These are phyloP conservation scores for Acacia confusa DNA, from an alignment of 306 rosid genomes.

Conservation along the genomic window DNA sequence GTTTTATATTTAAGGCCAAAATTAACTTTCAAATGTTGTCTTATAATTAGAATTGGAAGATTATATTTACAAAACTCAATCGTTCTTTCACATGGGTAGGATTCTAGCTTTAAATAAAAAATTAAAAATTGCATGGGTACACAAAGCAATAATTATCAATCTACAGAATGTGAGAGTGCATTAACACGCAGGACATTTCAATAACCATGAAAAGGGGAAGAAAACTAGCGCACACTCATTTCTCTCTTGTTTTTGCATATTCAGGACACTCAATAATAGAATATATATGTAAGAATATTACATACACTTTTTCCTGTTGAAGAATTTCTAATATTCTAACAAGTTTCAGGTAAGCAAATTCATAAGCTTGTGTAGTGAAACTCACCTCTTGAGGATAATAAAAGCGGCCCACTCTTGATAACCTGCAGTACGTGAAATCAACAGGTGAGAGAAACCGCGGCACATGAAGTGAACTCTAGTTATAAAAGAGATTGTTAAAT, in stretches of 20 bases:
- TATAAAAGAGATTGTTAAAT: not conserved
- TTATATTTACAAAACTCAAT: too few species aligned
- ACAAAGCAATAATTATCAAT: too few species aligned
- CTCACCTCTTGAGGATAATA: slow-evolving; percentile 93
- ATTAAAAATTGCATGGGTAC: too few species aligned
- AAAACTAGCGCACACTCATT: too few species aligned
- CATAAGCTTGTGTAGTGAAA: slow-evolving; percentile 19
- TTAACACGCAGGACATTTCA: too few species aligned
- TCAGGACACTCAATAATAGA: slow-evolving; percentile 3
- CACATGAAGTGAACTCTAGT: slow-evolving; percentile 4
- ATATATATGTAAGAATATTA: slow-evolving; percentile 4
- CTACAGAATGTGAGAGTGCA: too few species aligned
- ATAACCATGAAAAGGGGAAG: too few species aligned
- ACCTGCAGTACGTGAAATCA: slow-evolving; percentile 54
- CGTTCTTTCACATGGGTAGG: too few species aligned
- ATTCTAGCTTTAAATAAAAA: too few species aligned
- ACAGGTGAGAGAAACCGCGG: not conserved
- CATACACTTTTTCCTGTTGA: slow-evolving; percentile 4
- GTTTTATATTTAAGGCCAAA: too few species aligned
- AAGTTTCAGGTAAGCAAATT: slow-evolving; percentile 19
- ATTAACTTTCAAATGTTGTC: too few species aligned
- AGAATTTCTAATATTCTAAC: not conserved
- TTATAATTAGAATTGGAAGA: too few species aligned
- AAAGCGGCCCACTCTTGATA: slow-evolving; percentile 94
- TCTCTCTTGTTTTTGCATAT: not conserved